Conservation (phyloP, 2,329 filamentous ascomycete species). For the Fusarium sp. region DNA sequence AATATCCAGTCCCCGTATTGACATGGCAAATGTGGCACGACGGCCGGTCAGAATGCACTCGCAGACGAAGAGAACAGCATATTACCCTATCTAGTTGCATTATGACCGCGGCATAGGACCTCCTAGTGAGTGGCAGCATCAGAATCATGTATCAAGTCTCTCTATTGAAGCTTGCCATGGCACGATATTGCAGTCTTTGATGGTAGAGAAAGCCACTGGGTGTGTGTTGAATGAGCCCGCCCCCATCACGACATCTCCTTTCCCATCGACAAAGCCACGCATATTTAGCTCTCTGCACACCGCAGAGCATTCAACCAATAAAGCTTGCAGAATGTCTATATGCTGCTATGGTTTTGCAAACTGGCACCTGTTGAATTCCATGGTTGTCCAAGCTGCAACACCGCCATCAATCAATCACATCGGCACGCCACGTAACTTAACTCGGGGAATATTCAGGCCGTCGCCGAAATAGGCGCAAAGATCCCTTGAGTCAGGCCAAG, state of each 20-base stretch:
- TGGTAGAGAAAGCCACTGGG: not conserved
- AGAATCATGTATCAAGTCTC: not conserved
- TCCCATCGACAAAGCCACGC: too few relatives aligned
- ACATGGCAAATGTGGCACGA: too few relatives aligned
- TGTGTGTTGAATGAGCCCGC: not conserved
- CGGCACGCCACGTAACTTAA: slow-evolving; percentile 17
- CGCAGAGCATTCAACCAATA: too few relatives aligned
- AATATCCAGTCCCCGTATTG: too few relatives aligned
- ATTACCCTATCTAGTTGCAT: too few relatives aligned
- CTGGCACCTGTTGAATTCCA: slow-evolving; percentile 30
- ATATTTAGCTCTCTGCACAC: too few relatives aligned
- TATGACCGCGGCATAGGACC: too few relatives aligned
- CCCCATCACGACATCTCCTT: too few relatives aligned
- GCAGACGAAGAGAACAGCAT: too few relatives aligned
- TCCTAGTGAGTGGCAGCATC: too few relatives aligned
- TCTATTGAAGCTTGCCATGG: not conserved
- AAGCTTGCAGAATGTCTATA: not conserved
- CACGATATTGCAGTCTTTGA: not conserved
- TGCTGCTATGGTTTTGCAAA: not conserved
- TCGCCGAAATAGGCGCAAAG: slow-evolving; percentile 9
- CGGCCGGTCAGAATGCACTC: too few relatives aligned
- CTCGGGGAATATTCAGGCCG: slow-evolving; percentile 20
- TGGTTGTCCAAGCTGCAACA: slow-evolving; percentile 48
- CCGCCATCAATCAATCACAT: slow-evolving; percentile 28
- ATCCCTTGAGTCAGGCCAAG: slow-evolving; percentile 16